Evolutionary conservation across 2,329 filamentous ascomycete genomes (phyloP).

Genomic region (Botrytis byssoidea): DNA sequence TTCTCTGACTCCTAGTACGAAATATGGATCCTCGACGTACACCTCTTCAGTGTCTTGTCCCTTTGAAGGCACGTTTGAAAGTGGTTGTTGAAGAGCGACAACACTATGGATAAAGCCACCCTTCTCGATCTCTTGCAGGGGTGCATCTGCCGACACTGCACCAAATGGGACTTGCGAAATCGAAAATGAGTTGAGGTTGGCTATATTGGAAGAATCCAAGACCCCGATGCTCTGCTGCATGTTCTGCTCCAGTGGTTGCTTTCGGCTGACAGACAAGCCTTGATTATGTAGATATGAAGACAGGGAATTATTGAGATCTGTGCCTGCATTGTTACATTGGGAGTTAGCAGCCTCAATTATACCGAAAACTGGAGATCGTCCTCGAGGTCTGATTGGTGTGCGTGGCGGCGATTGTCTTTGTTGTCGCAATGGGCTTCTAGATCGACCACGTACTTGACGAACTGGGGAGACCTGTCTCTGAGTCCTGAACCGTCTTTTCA

Average conservation of each 20-base stretch:
- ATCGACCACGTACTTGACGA: constrained; percentile 2
- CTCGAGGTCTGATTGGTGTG: constrained; percentile 3
- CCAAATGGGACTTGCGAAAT: neutral
- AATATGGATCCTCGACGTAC: constrained; percentile 30
- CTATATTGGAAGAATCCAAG: neutral
- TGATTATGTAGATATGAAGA: neutral
- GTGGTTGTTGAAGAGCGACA: neutral
- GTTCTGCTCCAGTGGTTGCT: neutral
- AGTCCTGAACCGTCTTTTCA: neutral
- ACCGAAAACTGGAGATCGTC: constrained; percentile 12
- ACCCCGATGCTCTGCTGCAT: neutral
- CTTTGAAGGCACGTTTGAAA: neutral
- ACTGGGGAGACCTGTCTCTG: constrained; percentile 14
- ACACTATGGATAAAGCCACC: neutral
- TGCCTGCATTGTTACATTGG: neutral
- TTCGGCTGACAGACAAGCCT: neutral
- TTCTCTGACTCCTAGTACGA: constrained; percentile 29
- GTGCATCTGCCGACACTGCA: neutral
- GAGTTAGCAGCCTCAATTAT: neutral
- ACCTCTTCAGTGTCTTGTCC: neutral
- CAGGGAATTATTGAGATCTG: neutral
- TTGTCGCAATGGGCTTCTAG: constrained; percentile 9
- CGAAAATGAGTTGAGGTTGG: neutral
- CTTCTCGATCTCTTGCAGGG: neutral
- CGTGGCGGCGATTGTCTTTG: constrained; percentile 8